phyloP scores from a whole-genome alignment of 75 land plant genomes.

The Gnetum montanum region DNA sequence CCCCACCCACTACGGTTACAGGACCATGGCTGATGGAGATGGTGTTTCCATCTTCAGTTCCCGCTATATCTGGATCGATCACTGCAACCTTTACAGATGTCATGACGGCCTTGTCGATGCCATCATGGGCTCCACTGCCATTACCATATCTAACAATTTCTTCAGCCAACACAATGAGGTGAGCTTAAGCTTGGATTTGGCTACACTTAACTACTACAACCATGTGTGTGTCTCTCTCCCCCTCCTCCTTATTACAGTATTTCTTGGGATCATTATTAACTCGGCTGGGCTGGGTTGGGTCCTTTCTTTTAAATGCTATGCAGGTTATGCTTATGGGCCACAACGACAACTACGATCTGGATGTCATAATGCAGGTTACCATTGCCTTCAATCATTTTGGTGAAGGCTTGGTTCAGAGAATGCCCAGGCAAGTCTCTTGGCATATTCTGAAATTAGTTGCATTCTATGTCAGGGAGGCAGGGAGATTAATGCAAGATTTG shows the following conservation, averaged over 20 bases:
- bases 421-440: constrained; percentile 31
- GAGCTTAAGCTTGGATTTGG: neutral
- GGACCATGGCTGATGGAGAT: constrained; percentile 37
- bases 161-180: constrained; percentile 40
- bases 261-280: neutral
- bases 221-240: too few relatives aligned
- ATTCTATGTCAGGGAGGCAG: too few relatives aligned
- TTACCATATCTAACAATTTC: constrained; percentile 49
- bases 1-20: constrained; percentile 20
- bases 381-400: constrained; percentile 57
- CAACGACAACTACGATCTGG: constrained; percentile 17
- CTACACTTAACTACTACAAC: neutral
- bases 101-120: constrained; percentile 43
- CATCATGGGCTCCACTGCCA: constrained; percentile 37
- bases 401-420: constrained; percentile 35
- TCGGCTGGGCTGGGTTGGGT: neutral
- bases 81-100: constrained; percentile 30
- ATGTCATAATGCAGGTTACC: constrained; percentile 40
- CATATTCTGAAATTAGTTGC: too few relatives aligned
- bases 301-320: neutral
- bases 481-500: too few relatives aligned
- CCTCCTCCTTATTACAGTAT: neutral
- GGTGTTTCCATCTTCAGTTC: constrained; percentile 32
- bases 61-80: constrained; percentile 42
- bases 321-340: constrained; percentile 52